A percentile compares a stretch with the other conserved stretches of the same genome.
Conservation (phyloP, 2,329 filamentous ascomycete species). For the Aspergillus uvarum region DNA sequence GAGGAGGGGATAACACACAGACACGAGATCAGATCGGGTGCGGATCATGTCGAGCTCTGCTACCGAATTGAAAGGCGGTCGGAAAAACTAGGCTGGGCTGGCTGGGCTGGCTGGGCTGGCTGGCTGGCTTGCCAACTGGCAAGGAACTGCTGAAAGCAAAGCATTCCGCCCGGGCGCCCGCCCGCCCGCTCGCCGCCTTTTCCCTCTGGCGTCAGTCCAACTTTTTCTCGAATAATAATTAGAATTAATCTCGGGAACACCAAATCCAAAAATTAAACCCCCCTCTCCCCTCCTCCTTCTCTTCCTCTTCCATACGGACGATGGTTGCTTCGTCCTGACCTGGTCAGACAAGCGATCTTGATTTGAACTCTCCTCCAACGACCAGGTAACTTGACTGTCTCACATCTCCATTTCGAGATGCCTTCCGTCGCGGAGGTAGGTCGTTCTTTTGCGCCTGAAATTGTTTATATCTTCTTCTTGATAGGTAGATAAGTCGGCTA, state of each 20-base stretch:
- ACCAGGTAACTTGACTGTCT: neutral
- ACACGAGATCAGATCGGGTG: constrained; percentile 14
- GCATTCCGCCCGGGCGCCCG: constrained; percentile 8
- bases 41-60: constrained; percentile 26
- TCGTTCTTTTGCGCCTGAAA: neutral
- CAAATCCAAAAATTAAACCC: neutral
- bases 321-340: constrained; percentile 5
- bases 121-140: too few relatives aligned
- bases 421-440: constrained; percentile 39
- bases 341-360: neutral
- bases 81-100: constrained; percentile 35
- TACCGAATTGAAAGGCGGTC: constrained; percentile 37
- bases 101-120: neutral
- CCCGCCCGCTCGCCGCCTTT: constrained; percentile 8
- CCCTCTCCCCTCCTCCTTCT: neutral
- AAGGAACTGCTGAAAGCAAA: neutral
- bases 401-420: constrained; percentile 31
- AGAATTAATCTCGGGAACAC: neutral
- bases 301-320: neutral
- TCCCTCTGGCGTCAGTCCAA: constrained; percentile 11
- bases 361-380: neutral
- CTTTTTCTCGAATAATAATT: constrained; percentile 18
- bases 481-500: neutral
- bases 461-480: constrained; percentile 1
- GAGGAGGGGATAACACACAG: constrained; percentile 14